Evolutionary conservation across 768 basidiomycete genomes (phyloP), one percentile per base, ranked within the genome.

Genomic region (Leccinellum luteum): DNA sequence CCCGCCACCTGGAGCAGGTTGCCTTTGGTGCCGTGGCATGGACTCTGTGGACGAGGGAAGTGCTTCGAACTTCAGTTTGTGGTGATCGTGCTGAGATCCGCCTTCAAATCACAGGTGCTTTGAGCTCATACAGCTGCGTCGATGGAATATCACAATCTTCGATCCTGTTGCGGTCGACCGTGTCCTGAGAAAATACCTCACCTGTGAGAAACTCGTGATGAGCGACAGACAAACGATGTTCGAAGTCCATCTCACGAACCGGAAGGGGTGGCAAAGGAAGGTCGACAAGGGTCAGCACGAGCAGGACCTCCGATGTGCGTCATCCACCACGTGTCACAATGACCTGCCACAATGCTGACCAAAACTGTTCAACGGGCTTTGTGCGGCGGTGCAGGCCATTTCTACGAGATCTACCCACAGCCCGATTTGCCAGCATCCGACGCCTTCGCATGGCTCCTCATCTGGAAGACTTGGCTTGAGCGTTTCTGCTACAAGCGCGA

Each of bases 391-490:
- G 23, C 17, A 69, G 54, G 71, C 64, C 70, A 74, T 31, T 60
- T 54, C 5, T 77, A 75, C 51, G 44, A 74, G n/a, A 74, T 78
- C 15, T 76, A 74, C 59, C 64, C 63, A 45, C 57, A 69, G 54
- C 69, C 71, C 30, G 66, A 75, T 38, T 58, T 70, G 3, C 65
- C 60, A 2, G 69, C 65, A n/a, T 64, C 68, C 1, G 68, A 75
- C 55, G 65, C 72, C 64, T 69, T 63, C 50, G 55, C 60, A 0
- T 68, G 73, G 52, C 58, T 76, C 1, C n/a, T 52, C 7, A 17
- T 57, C 4, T 76, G 69, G 27, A 27, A 62, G 23, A 48, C 43
- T 19, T 61, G 59, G 59, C 54, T 64, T 0, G 25, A 61, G 44
- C 0, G 23, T 2, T 7, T n/a, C 9, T 50, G 55, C 28, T 62